Base-by-base conservation (phyloP, 129 eudicot genomes). In the Centaurea solstitialis region DNA sequence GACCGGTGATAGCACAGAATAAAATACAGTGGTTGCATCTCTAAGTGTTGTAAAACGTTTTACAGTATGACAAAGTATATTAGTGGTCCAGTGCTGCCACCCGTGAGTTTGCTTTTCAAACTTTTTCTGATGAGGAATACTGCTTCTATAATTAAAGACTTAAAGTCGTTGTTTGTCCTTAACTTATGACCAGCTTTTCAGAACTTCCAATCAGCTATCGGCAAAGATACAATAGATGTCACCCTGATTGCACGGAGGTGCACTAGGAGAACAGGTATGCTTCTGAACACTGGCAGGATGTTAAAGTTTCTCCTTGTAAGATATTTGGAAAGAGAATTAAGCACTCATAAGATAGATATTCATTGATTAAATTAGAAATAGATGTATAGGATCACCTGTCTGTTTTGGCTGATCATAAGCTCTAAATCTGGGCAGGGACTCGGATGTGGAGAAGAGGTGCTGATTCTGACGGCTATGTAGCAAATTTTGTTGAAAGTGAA, bases 381-480 rank as follows among this genome's bases (percentile, higher is more conserved):
- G 20, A 68, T 75, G 43, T 57, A 53, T 23, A 47, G 24, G 64
- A 59, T 61, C 69, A 62, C 39, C 22, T 39, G 37, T 68, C 70
- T 35, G 33, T 7, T 75, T 68, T 82, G 20, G 22, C 33, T 23
- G 69, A 82, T 6, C 5, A 43, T 82, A 65, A 53, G 39, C 70
- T 62, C 66, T 76, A 26, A 57, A 39, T 77, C 21, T 83, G 75
- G 7, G 61, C 28, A 95, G 99, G 99, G 53, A 95, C 99, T 76
- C 88, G 99, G 65, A 89, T 95, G 98, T 95, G 99, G 99, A 91
- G 97, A 91, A 95, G 99, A 91, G 99, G 99, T 81, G 99, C 99
- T 80, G 99, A 95, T 85, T 70, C 98, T 82, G 99, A 93, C 88
- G 99, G 99, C 45, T 95, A 89, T 8, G 99, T 95, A 28, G 97